Base-by-base conservation (phyloP, 768 basidiomycete genomes). In the Botryobasidium botryosum region DNA sequence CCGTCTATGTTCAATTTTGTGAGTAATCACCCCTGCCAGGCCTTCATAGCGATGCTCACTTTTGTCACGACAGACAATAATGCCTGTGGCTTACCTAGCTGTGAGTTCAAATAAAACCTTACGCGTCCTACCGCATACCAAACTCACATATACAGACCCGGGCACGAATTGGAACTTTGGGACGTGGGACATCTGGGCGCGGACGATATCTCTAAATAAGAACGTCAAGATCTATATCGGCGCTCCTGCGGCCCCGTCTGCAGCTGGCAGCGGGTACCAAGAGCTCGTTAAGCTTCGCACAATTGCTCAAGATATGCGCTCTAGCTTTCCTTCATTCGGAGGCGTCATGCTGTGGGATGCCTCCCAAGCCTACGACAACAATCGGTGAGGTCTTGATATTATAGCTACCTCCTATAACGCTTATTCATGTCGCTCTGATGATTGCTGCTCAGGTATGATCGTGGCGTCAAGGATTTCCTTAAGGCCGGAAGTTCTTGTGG, bases 1-100 rank as follows among this genome's bases (percentile, higher is more conserved):
- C 77, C 1, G 61, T 83, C 48, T 81, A 79, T 54, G 77, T 81
- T 28, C 74, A 76, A 56, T 75, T 74, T 52, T 75, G 70, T 69
- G 52, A 18, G 43, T 45, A 13, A n/a, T n/a, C n/a, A n/a, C n/a
- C n/a, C n/a, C n/a, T n/a, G 21, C 24, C 31, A 8, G 40, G 13
- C 10, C 27, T 27, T 28, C 25, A 12, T n/a, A n/a, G n/a, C n/a
- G 23, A 25, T 15, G 28, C 23, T 42, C 8, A 42, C 40, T 42
- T 44, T n/a, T n/a, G n/a, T n/a, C n/a, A 35, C 18, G 13, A 5
- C 44, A 45, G 37, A 43, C 40, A 44, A 40, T 36, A 44, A 37
- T 40, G 37, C 36, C 18, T 50, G 27, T 2, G 23, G 40, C 29
- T 13, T 29, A n/a, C n/a, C n/a, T n/a, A n/a, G n/a, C n/a, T n/a